Evolutionary conservation across 768 basidiomycete genomes (phyloP).

Genomic region (Pleurotus ostreatus): DNA sequence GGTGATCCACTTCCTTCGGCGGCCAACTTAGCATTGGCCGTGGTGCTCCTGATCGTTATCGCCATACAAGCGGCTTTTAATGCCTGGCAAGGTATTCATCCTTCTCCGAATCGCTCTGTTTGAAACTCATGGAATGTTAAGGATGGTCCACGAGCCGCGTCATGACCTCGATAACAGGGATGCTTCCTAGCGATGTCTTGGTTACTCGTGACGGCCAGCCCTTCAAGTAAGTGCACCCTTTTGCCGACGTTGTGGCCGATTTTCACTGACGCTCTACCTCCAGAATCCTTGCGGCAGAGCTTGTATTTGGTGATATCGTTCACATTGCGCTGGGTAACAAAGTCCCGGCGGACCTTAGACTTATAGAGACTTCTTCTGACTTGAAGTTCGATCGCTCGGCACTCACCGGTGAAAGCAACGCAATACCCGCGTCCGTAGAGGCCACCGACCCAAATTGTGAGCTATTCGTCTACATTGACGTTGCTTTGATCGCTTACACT

Average conservation of each 20-base stretch:
- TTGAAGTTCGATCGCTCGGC: slow-evolving; percentile 60
- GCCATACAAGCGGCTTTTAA: slow-evolving; percentile 37
- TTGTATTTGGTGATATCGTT: slow-evolving; percentile 68
- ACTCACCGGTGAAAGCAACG: slow-evolving; percentile 57
- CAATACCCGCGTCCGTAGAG: slow-evolving; percentile 25
- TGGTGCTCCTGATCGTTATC: slow-evolving; percentile 46
- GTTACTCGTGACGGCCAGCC: slow-evolving; percentile 48
- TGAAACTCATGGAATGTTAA: not conserved
- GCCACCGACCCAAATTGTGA: slow-evolving; percentile 27
- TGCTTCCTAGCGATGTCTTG: slow-evolving; percentile 61
- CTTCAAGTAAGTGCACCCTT: slow-evolving; percentile 18
- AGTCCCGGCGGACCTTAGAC: slow-evolving; percentile 65
- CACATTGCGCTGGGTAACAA: slow-evolving; percentile 61
- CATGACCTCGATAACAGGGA: slow-evolving; percentile 61
- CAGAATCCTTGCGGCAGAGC: slow-evolving; percentile 53
- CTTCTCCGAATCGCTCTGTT: too few relatives aligned
- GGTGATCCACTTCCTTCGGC: slow-evolving; percentile 48
- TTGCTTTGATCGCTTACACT: slow-evolving; percentile 16
- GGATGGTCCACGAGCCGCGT: slow-evolving; percentile 55
- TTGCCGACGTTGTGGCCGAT: slow-evolving; percentile 17
- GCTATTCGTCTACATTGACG: not conserved
- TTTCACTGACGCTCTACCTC: not conserved
- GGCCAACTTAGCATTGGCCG: slow-evolving; percentile 57
- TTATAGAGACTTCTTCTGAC: slow-evolving; percentile 57
- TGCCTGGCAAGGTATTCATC: slow-evolving; percentile 34